These are phyloP conservation scores for Circinella minor DNA, from an alignment of 371 early-diverging fungal genomes.

Conservation along the genomic window DNA sequence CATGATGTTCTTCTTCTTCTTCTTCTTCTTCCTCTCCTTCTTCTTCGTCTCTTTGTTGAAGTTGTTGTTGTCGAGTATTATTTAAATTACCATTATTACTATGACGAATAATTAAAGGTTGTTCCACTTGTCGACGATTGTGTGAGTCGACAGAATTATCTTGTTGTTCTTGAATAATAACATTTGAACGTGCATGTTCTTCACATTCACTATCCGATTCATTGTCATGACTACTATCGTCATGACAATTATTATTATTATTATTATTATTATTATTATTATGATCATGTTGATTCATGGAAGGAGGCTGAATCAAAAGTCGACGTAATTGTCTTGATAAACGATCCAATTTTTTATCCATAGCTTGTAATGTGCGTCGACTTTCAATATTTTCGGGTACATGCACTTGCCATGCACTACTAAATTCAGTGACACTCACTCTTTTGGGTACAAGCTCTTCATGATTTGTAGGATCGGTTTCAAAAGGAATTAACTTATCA, in stretches of 20 bases:
- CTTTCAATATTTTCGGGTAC: constrained; percentile 26
- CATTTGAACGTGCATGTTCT: background rate
- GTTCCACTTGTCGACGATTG: background rate
- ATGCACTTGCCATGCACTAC: constrained; percentile 41
- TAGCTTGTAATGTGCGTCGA: constrained; percentile 18
- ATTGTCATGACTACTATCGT: background rate
- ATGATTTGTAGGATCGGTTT: constrained; percentile 28
- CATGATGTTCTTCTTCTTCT: background rate
- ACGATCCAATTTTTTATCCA: constrained; percentile 39
- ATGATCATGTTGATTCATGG: background rate
- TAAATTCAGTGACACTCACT: constrained; percentile 26
- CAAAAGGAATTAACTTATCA: constrained; percentile 45
- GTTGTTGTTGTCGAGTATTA: background rate
- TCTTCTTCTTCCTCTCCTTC: background rate
- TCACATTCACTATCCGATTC: background rate
- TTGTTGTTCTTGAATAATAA: background rate
- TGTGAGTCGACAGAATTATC: background rate
- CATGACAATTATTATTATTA: background rate
- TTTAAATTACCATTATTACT: background rate
- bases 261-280: background rate
- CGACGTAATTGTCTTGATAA: constrained; percentile 21
- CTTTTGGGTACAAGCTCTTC: constrained; percentile 37
- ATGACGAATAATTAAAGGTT: background rate
- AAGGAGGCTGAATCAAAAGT: background rate
- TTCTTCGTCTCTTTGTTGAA: background rate